These are phyloP conservation scores for Chaetomium fimeti DNA, from an alignment of 495 filamentous ascomycete species.

Conservation along the genomic window DNA sequence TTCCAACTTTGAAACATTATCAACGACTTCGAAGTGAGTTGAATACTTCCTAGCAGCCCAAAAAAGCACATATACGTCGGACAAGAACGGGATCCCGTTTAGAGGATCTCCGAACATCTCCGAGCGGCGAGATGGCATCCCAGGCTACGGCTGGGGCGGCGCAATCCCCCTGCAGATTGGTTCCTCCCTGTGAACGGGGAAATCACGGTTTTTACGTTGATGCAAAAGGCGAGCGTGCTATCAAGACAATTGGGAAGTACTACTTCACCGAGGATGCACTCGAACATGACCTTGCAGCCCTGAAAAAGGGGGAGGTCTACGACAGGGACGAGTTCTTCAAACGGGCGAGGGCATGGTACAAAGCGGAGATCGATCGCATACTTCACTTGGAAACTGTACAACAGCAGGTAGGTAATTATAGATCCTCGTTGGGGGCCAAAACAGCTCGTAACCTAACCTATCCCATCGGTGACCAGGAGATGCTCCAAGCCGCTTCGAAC, in stretches of 20 bases:
- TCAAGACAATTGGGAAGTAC: conserved; percentile 23
- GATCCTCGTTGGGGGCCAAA: background rate
- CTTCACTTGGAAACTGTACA: conserved; percentile 16
- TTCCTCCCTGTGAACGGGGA: conserved; percentile 22
- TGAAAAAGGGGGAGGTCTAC: conserved; percentile 27
- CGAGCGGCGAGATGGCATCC: background rate
- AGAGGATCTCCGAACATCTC: too few species aligned
- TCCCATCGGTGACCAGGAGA: background rate
- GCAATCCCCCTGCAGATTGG: conserved; percentile 17
- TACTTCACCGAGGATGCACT: conserved; percentile 25
- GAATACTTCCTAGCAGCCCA: too few species aligned
- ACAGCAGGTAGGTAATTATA: conserved; percentile 17
- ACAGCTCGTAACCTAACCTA: background rate
- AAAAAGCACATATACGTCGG: background rate
- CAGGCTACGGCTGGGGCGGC: background rate
- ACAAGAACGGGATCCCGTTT: background rate
- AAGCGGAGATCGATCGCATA: conserved; percentile 33
- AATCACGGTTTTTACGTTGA: conserved; percentile 15
- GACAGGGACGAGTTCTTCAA: conserved; percentile 27
- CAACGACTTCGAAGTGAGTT: too few species aligned
- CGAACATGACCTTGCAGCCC: conserved; percentile 26
- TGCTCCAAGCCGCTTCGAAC: background rate
- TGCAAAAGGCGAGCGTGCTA: background rate
- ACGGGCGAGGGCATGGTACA: conserved; percentile 36
- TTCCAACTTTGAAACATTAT: too few species aligned